A percentile compares a stretch with the other conserved stretches of the same genome.
Conservation (phyloP, 73 alveolate genomes). For the Diophrys sp. region DNA sequence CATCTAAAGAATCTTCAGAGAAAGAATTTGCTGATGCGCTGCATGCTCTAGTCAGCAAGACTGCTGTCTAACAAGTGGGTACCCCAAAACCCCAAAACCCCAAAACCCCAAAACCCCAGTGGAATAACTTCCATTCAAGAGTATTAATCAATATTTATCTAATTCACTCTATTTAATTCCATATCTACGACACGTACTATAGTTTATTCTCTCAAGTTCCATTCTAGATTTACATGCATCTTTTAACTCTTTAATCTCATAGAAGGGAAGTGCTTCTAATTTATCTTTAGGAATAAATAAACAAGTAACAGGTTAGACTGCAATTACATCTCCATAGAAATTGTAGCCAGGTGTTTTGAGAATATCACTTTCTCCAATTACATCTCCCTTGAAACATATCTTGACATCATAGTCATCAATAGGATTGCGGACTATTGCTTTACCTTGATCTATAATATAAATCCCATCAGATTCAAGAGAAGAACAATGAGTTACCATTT, state of each 20-base stretch:
- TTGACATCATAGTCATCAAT: constrained; percentile 22
- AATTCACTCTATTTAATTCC: neutral
- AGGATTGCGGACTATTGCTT: constrained; percentile 25
- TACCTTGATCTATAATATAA: constrained; percentile 35
- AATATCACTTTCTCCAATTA: constrained; percentile 47
- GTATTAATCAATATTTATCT: neutral
- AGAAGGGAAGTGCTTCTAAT: neutral
- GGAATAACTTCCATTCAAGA: no score
- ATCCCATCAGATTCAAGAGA: neutral
- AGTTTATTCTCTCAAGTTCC: neutral
- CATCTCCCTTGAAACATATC: constrained; percentile 31
- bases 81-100: constrained; percentile 5
- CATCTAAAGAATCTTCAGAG: neutral
- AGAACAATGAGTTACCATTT: neutral
- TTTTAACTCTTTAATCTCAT: neutral
- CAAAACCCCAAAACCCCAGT: neutral
- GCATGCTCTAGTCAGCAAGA: neutral
- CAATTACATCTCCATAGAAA: constrained; percentile 35
- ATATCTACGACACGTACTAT: neutral
- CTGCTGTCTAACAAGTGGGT: neutral
- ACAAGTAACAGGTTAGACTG: neutral
- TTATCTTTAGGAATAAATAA: constrained; percentile 1
- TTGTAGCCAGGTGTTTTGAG: constrained; percentile 33
- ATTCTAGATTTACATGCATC: neutral
- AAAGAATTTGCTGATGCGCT: neutral